phyloP scores from a whole-genome alignment of 495 filamentous ascomycete genomes.

The Aspergillus taichungensis region DNA sequence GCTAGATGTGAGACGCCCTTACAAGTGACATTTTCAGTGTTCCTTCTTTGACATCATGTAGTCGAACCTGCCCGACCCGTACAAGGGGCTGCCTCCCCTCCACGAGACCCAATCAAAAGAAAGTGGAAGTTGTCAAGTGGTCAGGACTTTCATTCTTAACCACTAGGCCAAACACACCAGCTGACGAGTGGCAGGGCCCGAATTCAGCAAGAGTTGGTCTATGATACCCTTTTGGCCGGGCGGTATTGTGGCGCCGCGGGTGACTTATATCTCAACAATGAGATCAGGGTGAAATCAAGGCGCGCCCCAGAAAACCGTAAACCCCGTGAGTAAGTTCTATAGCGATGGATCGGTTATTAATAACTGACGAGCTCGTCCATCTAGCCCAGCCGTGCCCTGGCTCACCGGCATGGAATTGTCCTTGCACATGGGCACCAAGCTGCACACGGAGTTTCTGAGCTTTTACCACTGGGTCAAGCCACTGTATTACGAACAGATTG shows the following conservation, averaged over 20 bases:
- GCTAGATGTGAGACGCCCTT: too few relatives aligned
- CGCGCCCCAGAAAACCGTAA: slow-evolving; percentile 31
- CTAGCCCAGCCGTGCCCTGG: slow-evolving; percentile 55
- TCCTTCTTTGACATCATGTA: too few relatives aligned
- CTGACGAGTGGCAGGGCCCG: slow-evolving; percentile 24
- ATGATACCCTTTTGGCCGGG: slow-evolving; percentile 29
- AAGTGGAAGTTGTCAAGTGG: slow-evolving; percentile 73
- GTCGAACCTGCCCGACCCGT: slow-evolving; percentile 91
- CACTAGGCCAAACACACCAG: slow-evolving; percentile 62
- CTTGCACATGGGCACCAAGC: slow-evolving; percentile 34
- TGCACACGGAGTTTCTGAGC: slow-evolving; percentile 81
- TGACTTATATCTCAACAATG: slow-evolving; percentile 45
- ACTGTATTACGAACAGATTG: slow-evolving; percentile 59
- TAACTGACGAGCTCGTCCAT: slow-evolving; percentile 45
- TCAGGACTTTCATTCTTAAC: slow-evolving; percentile 30
- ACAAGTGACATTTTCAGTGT: too few relatives aligned
- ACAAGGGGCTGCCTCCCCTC: slow-evolving; percentile 69
- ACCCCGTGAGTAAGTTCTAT: slow-evolving; percentile 33
- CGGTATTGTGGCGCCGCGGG: slow-evolving; percentile 11
- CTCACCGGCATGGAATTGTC: slow-evolving; percentile 19
- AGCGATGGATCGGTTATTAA: slow-evolving; percentile 40
- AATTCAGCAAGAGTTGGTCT: slow-evolving; percentile 43
- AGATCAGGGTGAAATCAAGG: slow-evolving; percentile 56
- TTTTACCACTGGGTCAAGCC: slow-evolving; percentile 81
- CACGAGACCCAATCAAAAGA: slow-evolving; percentile 58